Base-by-base conservation (phyloP, 306 rosid genomes). In the Crotalaria pallida region DNA sequence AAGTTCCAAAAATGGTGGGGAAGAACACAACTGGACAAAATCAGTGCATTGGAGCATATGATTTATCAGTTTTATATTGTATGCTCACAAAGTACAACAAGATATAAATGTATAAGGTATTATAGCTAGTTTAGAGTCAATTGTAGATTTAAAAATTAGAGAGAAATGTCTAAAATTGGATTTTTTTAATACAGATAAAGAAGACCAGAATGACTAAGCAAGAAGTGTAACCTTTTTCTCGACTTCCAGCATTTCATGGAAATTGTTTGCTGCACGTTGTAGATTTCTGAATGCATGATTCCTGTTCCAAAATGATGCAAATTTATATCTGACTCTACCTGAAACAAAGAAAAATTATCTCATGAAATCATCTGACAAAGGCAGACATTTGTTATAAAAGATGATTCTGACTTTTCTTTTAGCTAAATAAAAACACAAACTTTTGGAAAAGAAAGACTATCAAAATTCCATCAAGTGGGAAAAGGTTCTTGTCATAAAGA, bases 251-350 rank as follows among this genome's bases (percentile, higher is more conserved):
- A 83, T 91, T 65, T 73, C 82, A 65, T 68, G 88, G 75, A 88
- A 88, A 64, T 79, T 84, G 65, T 81, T 91, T 62, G 73, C 82
- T 36, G 85, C 84, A 58, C 96, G 97, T 72, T 88, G 95, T 56
- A 94, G 87, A 79, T 79, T 86, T 84, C 96, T 82, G 34, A 88
- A 50, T 74, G 89, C 88, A 75, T 94, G 97, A 84, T 94, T 94
- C 84, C 99, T 91, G 81, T 94, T 94, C 99, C 99, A 94, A 84
- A 94, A 94, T 77, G 99, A 94, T 41, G 99, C 97, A 88, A 94
- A 94, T 64, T 83, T 94, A 78, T 94, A 94, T 66, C 99, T 84
- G 72, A 91, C 99, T 82, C 99, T 88, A 72, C 98, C 98, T 93
- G 96, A 86, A 84, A 83, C 71, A 71, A 80, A 66, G 57, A 44